Evolutionary conservation across 2,329 filamentous ascomycete species (phyloP).

Genomic region (Xylaria sp.): DNA sequence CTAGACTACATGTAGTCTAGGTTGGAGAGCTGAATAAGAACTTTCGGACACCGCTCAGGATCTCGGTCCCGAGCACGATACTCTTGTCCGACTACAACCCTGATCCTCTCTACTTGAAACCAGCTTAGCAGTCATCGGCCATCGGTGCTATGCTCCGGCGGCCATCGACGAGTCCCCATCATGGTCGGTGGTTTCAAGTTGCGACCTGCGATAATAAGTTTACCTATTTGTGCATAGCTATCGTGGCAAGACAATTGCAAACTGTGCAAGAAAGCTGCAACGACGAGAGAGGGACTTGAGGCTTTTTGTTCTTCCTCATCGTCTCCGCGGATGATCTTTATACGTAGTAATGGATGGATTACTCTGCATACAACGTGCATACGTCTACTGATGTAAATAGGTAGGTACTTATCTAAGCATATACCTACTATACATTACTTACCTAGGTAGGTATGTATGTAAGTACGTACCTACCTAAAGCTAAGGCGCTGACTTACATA

Average conservation of each 20-base stretch:
- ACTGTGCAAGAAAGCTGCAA: not conserved
- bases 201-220: constrained; percentile 8
- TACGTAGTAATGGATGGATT: not conserved
- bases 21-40: not conserved
- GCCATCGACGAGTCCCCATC: not conserved
- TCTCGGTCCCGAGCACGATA: constrained; percentile 31
- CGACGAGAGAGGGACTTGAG: not conserved
- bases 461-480: no score
- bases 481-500: constrained; percentile 1
- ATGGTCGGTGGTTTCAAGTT: constrained; percentile 25
- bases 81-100: constrained; percentile 4
- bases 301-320: not conserved
- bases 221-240: no score
- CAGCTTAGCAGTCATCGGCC: constrained; percentile 15
- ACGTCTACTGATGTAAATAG: not conserved
- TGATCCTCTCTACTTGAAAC: constrained; percentile 3
- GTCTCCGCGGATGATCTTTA: not conserved
- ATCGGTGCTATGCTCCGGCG: constrained; percentile 22
- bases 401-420: no score
- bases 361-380: not conserved
- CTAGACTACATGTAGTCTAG: no score
- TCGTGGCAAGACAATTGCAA: no score
- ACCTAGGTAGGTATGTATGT: no score
- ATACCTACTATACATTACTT: no score
- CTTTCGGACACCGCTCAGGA: constrained; percentile 9